phyloP scores from a whole-genome alignment of 768 basidiomycete genomes.

The Tricholoma matsutake region DNA sequence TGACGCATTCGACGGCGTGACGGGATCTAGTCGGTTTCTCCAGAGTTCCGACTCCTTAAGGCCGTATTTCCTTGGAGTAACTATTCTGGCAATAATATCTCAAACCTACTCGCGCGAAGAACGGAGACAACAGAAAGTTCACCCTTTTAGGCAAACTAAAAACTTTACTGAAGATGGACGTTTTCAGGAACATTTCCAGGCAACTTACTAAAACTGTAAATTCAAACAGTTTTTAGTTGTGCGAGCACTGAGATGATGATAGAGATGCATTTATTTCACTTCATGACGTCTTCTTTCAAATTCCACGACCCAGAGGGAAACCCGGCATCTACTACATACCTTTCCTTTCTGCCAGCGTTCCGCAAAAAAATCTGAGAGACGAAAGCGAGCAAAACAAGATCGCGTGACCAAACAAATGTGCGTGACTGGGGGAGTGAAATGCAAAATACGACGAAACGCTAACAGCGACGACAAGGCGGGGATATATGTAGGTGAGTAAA shows the following conservation, averaged over 20 bases:
- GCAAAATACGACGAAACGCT: background rate
- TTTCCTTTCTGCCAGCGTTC: constrained; percentile 1
- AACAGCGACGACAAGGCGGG: constrained; percentile 2
- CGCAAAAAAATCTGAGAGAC: background rate
- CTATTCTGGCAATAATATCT: too few species aligned
- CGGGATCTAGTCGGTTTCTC: too few species aligned
- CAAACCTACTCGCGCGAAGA: too few species aligned
- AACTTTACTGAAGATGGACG: too few species aligned
- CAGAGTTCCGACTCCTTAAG: too few species aligned
- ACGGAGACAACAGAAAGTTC: too few species aligned
- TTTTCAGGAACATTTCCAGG: too few species aligned
- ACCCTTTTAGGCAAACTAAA: too few species aligned
- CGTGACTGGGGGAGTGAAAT: background rate
- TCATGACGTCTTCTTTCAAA: constrained; percentile 1
- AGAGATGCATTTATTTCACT: constrained; percentile 4
- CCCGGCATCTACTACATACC: constrained; percentile 7
- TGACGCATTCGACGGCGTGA: too few species aligned
- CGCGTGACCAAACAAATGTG: background rate
- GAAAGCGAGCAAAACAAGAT: constrained; percentile 4
- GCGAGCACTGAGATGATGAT: background rate
- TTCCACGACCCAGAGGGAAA: constrained; percentile 1
- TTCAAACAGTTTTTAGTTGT: too few species aligned
- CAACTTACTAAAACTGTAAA: background rate
- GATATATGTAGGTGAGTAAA: constrained; percentile 5
- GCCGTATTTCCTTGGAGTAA: too few species aligned